phyloP scores from a whole-genome alignment of 805 yeast species.

The Debaryomyces tyrocola region DNA sequence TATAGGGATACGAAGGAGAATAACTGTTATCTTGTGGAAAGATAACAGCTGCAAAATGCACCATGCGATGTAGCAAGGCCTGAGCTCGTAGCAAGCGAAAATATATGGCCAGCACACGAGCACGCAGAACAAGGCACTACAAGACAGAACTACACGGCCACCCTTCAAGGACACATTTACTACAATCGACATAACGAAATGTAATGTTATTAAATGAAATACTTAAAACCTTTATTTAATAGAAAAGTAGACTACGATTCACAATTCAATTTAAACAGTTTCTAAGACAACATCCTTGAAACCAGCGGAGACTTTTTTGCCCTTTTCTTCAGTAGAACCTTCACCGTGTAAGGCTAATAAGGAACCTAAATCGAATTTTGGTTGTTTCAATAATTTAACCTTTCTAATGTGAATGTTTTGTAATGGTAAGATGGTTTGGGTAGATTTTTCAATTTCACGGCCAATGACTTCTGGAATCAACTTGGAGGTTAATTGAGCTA shows the following conservation, averaged over 20 bases:
- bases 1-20: no score
- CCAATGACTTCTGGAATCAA: slow-evolving; percentile 98
- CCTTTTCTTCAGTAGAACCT: slow-evolving; percentile 83
- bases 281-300: slow-evolving; percentile 99
- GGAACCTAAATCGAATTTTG: slow-evolving; percentile 97
- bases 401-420: slow-evolving; percentile 99
- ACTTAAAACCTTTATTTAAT: neutral
- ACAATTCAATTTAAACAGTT: slow-evolving; percentile 62
- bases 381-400: slow-evolving; percentile 97
- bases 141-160: no score
- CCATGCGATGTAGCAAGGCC: no score
- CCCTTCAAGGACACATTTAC: no score
- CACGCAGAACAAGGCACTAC: no score
- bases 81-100: no score
- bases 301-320: slow-evolving; percentile 96
- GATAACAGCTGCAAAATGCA: no score
- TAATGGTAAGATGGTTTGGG: slow-evolving; percentile 93
- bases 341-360: slow-evolving; percentile 98
- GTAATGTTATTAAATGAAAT: slow-evolving; percentile 1
- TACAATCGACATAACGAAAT: neutral
- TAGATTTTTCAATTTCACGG: slow-evolving; percentile 96
- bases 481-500: slow-evolving; percentile 95
- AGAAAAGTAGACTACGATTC: neutral
- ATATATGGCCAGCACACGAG: no score
- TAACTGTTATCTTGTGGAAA: no score